Conservation (phyloP, 805 yeast species). For the Candida silvicultrix region DNA sequence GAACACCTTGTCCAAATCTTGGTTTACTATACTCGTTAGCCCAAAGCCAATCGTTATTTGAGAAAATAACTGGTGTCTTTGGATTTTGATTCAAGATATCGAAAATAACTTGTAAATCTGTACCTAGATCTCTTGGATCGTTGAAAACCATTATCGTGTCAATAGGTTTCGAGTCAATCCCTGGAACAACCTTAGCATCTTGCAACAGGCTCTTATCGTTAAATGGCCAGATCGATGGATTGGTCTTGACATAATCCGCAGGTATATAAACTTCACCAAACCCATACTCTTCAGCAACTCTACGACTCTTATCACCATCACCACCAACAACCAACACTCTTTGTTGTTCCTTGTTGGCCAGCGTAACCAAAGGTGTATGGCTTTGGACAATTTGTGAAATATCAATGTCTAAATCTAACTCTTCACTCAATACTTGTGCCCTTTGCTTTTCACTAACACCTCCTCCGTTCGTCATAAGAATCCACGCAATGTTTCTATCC, state of each 20-base stretch:
- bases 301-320: constrained; percentile 56
- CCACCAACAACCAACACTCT: constrained; percentile 86
- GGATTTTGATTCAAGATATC: constrained; percentile 67
- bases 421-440: constrained; percentile 41
- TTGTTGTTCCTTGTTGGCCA: constrained; percentile 41
- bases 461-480: constrained; percentile 88
- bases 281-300: constrained; percentile 73
- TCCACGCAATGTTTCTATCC: constrained; percentile 57
- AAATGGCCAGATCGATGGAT: constrained; percentile 77
- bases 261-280: constrained; percentile 70
- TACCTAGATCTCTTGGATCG: constrained; percentile 85
- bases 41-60: constrained; percentile 83
- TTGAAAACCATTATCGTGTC: constrained; percentile 81
- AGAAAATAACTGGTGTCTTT: constrained; percentile 66
- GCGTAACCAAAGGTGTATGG: constrained; percentile 76
- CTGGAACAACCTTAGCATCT: constrained; percentile 22
- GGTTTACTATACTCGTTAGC: constrained; percentile 75
- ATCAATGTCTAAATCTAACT: constrained; percentile 28
- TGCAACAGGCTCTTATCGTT: constrained; percentile 43
- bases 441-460: constrained; percentile 66
- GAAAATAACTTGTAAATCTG: constrained; percentile 71
- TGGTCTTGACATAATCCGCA: constrained; percentile 57
- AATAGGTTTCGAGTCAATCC: constrained; percentile 16
- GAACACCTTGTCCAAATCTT: constrained; percentile 90
- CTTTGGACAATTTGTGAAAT: constrained; percentile 67